Base-by-base conservation (phyloP, 2,329 filamentous ascomycete genomes). In the Bipolaris bicolor region DNA sequence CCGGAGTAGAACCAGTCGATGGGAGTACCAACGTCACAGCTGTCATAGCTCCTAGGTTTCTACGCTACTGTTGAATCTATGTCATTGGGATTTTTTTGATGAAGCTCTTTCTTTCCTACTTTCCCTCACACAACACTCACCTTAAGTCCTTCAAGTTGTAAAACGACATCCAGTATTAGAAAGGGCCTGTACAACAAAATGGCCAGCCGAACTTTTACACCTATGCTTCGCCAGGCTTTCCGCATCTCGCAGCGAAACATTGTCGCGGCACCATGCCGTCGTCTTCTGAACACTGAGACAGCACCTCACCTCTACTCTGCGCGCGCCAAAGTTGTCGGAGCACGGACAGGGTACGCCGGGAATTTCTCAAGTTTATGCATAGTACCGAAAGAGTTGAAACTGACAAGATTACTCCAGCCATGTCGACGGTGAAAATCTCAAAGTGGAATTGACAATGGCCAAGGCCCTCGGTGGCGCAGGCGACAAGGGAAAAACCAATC, bases 381-480 rank as follows among this genome's bases (percentile, higher is more conserved):
- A 13, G 29, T 4, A n/a, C 2, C 10, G 5, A 41, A 24, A 10
- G 5, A 15, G 26, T 5, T 6, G 3, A 7, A 37, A 34, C 50
- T 57, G 18, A 65, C 40, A 29, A 7, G 2, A 9, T 3, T 6
- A 3, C 5, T 13, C 4, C 36, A 71, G 68, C 13, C 73, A 76
- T 56, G 68, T 71, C 33, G 68, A 75, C 18, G 70, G 70, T 45
- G 68, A 78, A 55, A 71, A 72, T 55, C 68, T 77, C 39, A 68
- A 71, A 18, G 59, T 77, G 10, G 76, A 79, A 31, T 73, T 80
- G 1, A 76, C 75, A 16, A 80, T 80, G 79, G 74, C 78, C 53
- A 80, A 79, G 62, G 74, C 72, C 1, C 73, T 81, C 11, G 78
- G 78, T 39, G 79, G 79, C 70, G 39, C 82, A 78, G 70, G 75